phyloP scores from a whole-genome alignment of 2,329 filamentous ascomycete species.

The Nigrospora osmanthi region DNA sequence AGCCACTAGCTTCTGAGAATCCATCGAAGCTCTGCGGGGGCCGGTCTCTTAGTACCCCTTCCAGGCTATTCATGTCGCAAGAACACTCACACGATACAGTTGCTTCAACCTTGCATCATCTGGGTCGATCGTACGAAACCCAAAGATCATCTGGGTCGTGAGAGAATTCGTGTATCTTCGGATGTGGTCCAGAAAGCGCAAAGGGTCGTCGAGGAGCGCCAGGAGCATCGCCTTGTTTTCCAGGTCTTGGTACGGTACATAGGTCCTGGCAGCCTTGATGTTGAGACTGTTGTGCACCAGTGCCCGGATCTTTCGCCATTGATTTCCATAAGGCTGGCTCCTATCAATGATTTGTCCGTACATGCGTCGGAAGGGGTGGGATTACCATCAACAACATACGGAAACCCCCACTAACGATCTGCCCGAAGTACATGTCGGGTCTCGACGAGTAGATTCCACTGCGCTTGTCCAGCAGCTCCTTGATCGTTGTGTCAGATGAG shows the following conservation, averaged over 20 bases:
- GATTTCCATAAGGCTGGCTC: conserved; percentile 22
- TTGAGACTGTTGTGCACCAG: conserved; percentile 39
- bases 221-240: conserved; percentile 47
- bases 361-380: neutral
- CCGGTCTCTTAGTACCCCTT: neutral
- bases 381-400: conserved; percentile 12
- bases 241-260: conserved; percentile 47
- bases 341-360: neutral
- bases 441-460: conserved; percentile 41
- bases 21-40: conserved; percentile 19
- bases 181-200: conserved; percentile 33
- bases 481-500: conserved; percentile 33
- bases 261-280: conserved; percentile 33
- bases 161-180: conserved; percentile 39
- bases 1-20: conserved; percentile 12
- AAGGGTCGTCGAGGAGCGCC: conserved; percentile 35
- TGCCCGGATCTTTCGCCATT: conserved; percentile 25
- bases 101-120: conserved; percentile 32
- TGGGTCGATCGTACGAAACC: conserved; percentile 26
- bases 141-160: conserved; percentile 41
- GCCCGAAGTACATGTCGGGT: conserved; percentile 32
- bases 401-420: conserved; percentile 13
- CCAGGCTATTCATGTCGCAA: conserved; percentile 3
- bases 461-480: conserved; percentile 42
- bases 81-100: conserved; percentile 24